Percentiles rank a stretch among this genome's conserved stretches.
These are phyloP conservation scores for Saccharum officinarum DNA, from an alignment of 176 grass and related monocot genomes.

Conservation along the genomic window DNA sequence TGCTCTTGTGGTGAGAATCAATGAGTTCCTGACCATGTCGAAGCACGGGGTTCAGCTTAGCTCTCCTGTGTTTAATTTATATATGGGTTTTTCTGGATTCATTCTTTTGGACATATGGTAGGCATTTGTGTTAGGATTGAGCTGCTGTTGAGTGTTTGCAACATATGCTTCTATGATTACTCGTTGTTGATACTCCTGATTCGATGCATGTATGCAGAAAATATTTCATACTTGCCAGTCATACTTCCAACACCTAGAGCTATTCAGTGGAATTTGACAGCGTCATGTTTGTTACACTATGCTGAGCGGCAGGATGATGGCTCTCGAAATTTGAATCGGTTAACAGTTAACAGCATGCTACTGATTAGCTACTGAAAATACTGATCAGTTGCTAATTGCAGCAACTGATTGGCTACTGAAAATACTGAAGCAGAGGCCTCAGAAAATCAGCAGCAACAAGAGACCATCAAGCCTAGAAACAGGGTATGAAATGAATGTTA, in stretches of 20 bases:
- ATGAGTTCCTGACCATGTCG: slow-evolving; percentile 23
- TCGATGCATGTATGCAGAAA: slow-evolving; percentile 37
- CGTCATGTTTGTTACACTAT: not conserved
- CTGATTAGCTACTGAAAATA: not conserved
- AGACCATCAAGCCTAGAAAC: not conserved
- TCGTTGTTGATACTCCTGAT: slow-evolving; percentile 26
- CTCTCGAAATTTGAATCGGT: not conserved
- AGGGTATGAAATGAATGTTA: not conserved
- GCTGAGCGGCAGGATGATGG: not conserved
- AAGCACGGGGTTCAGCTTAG: slow-evolving; percentile 39
- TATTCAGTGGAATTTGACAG: not conserved
- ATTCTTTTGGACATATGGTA: slow-evolving; percentile 88
- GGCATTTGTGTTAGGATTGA: slow-evolving; percentile 44
- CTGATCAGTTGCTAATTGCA: not conserved
- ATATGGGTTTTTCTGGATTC: slow-evolving; percentile 41
- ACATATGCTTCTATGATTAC: slow-evolving; percentile 40
- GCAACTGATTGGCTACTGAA: not conserved
- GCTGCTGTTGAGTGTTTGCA: slow-evolving; percentile 39
- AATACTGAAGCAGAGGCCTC: no score
- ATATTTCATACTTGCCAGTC: not conserved
- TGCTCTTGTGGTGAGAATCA: slow-evolving; percentile 49
- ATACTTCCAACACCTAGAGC: not conserved
- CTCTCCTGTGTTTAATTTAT: slow-evolving; percentile 33
- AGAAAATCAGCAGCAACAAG: not conserved
- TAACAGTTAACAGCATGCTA: not conserved